Conservation (phyloP, 495 filamentous ascomycete genomes). For the Neurospora tetraspora region DNA sequence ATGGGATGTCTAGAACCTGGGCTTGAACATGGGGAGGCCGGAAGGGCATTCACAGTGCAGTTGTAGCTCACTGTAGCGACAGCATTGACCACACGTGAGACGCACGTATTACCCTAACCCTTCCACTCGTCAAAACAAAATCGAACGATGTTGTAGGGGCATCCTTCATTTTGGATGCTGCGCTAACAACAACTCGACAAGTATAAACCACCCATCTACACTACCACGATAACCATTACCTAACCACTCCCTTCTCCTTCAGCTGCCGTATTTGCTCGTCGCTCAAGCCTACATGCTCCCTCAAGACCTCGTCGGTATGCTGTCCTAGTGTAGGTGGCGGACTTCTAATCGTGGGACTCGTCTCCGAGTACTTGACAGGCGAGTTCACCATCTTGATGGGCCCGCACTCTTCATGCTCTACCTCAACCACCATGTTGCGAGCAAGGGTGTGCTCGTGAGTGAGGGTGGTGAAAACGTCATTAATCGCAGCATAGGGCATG, state of each 20-base stretch:
- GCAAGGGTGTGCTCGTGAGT: conserved; percentile 80
- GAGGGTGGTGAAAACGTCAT: conserved; percentile 77
- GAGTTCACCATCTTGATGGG: conserved; percentile 85
- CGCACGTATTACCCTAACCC: conserved; percentile 3
- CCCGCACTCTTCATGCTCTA: conserved; percentile 75
- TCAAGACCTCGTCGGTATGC: conserved; percentile 81
- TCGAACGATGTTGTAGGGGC: conserved; percentile 44
- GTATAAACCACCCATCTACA: neutral
- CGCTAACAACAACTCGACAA: neutral
- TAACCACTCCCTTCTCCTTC: conserved; percentile 59
- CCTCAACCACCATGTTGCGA: conserved; percentile 76
- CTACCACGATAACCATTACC: conserved; percentile 26
- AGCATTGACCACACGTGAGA: conserved; percentile 8
- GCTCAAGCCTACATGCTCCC: conserved; percentile 53
- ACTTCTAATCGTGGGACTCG: conserved; percentile 63
- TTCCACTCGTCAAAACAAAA: neutral
- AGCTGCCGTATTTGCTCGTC: conserved; percentile 51
- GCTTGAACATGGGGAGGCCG: neutral
- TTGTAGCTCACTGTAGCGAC: neutral
- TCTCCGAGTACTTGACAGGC: conserved; percentile 90
- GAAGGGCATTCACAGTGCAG: neutral
- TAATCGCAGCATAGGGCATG: conserved; percentile 91
- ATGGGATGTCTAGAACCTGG: neutral
- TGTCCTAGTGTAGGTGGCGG: conserved; percentile 82
- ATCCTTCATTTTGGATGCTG: conserved; percentile 35